A percentile compares a stretch with the other conserved stretches of the same genome.
Evolutionary conservation across 495 filamentous ascomycete genomes (phyloP).

Genomic region (Xylaria flabelliformis): DNA sequence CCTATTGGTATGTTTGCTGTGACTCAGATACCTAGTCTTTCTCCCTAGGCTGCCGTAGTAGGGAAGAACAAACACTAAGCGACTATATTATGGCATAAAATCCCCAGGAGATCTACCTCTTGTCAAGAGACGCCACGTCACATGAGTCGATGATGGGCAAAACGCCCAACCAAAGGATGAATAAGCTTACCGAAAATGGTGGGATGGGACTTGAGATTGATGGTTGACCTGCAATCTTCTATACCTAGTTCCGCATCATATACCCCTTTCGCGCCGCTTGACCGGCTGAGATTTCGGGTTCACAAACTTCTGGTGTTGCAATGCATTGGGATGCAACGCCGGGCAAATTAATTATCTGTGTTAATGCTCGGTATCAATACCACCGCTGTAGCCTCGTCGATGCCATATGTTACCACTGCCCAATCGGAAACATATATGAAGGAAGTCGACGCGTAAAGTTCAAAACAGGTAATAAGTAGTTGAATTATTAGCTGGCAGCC

Average conservation of each 20-base stretch:
- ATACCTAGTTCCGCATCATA: neutral
- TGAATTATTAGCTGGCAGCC: neutral
- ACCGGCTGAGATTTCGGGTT: neutral
- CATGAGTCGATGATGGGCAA: neutral
- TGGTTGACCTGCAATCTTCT: neutral
- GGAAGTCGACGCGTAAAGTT: neutral
- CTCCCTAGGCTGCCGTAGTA: neutral
- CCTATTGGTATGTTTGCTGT: neutral
- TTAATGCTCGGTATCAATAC: neutral
- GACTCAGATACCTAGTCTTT: neutral
- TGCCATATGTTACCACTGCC: neutral
- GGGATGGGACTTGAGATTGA: neutral
- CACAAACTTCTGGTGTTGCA: neutral
- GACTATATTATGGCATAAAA: neutral
- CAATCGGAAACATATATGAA: neutral
- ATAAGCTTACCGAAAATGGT: conserved; percentile 10
- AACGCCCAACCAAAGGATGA: neutral
- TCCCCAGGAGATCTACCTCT: neutral
- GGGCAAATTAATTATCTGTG: neutral
- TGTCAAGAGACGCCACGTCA: neutral
- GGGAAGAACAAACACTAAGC: neutral
- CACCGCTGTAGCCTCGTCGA: neutral
- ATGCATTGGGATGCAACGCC: conserved; percentile 6
- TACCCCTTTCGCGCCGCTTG: neutral
- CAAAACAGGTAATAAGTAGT: neutral